Evolutionary conservation across 78 protist genomes (phyloP), one percentile per base, ranked within the genome.

Genomic region (Ministeria vibrans): DNA sequence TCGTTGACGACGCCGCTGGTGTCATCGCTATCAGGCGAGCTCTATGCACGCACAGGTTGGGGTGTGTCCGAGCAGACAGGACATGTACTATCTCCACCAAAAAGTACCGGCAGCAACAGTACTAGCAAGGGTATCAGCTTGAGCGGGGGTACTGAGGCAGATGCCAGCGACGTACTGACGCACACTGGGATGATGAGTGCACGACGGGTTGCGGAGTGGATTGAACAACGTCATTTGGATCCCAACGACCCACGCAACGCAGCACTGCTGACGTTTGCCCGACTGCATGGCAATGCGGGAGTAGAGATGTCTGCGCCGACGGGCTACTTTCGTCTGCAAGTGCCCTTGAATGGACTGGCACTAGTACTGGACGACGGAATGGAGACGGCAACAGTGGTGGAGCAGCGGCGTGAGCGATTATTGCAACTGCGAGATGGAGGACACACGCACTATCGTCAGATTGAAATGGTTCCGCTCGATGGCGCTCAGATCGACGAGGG

Each of bases 221-320:
- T 59, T 23, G 7, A 30, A 11, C 36, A 59, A 59, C 28, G 36
- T 11, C 20, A 59, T 3, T 30, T 59, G 66, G 66, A 59, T 11
- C 66, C 66, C 34, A 59, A 59, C 66, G 66, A 59, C 66, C 66
- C 66, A 11, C 66, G 66, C 66, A 59, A 59, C n/a, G 66, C 66
- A 11, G 20, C 66, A 3, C 66, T 59, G 36, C 66, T 59, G 4
- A 23, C 13, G 36, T 30, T 59, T 13, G 28, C 28, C 36, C 66
- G 28, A 11, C 28, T 30, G 66, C 28, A 59, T 59, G 36, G 36
- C 34, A 30, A 30, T 3, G n/a, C n/a, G n/a, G 66, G 28, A 13
- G 66, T 23, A 22, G 66, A 30, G 66, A 4, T 3, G 66, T 13
- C 36, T 30, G 66, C 36, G 34, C 13, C n/a, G 13, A 18, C 20